Evolutionary conservation across 805 yeast genomes (phyloP), one percentile per base, ranked within the genome.

Genomic region (Monosporozyma yasuniensis): DNA sequence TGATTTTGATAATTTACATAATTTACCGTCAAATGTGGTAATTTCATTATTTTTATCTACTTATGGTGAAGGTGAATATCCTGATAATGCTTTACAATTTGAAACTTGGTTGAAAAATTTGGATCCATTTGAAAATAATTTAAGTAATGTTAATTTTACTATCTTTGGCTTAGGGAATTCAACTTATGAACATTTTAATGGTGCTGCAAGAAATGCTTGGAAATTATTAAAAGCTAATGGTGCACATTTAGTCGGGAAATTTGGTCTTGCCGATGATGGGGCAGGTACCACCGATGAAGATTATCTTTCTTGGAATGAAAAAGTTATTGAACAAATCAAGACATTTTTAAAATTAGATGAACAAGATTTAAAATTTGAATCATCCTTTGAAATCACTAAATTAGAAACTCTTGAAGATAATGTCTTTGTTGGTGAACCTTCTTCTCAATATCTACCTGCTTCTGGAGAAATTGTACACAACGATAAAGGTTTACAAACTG

Each of bases 11-110:
- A 80, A 78, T 55, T 72, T 91, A 49, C 81, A 80, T 59, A 78
- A 78, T 47, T 68, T 91, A 54, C 77, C 82, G 21, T 69, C 71
- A 12, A 77, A 77, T 51, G 71, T 77, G 48, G 81, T 81, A 21
- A n/a, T 39, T 4, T 80, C 87, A 54, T 83, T 91, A 61, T 76
- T 91, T 62, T 73, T 89, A 71, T 91, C 98, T 30, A 88, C 96
- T 9, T 93, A 93, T 61, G 99, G 99, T 58, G 99, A 91, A 70
- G 99, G 99, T 62, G 99, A 91, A 66, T 96, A 96, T 57, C 91
- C 99, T 12, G 99, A 91, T 66, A 85, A 87, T 60, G 91, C 97
- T 14, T 78, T 79, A 41, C 81, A 80, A 41, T 87, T 91, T 65
- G 81, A 80, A 63, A 86, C 83, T 50, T 80, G 72, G 63, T 76